Conservation (phyloP, 768 basidiomycete genomes). For the Kwoniella shandongensis region DNA sequence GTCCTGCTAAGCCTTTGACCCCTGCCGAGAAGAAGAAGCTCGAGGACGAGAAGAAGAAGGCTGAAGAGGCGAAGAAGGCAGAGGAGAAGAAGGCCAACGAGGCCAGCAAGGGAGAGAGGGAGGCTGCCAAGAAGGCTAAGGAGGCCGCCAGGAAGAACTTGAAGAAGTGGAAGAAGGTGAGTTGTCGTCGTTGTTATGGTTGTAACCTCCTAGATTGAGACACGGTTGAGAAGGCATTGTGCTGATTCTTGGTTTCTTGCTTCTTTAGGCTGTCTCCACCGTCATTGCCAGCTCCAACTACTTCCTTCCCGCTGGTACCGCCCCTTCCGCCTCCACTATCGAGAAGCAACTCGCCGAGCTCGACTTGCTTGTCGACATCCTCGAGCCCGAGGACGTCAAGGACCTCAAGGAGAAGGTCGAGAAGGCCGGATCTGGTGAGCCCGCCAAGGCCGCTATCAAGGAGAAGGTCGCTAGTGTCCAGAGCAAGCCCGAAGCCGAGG, state of each 20-base stretch:
- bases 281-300: conserved; percentile 56
- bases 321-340: conserved; percentile 53
- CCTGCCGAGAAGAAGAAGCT: conserved; percentile 58
- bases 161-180: conserved; percentile 68
- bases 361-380: conserved; percentile 52
- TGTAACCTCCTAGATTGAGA: neutral
- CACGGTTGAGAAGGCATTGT: too few species aligned
- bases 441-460: conserved; percentile 48
- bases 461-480: conserved; percentile 43
- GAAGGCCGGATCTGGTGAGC: conserved; percentile 50
- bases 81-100: conserved; percentile 62
- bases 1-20: conserved; percentile 50
- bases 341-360: conserved; percentile 56
- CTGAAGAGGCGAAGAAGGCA: conserved; percentile 67
- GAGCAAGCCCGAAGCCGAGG: conserved; percentile 48
- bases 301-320: conserved; percentile 53
- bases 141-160: conserved; percentile 60
- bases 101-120: conserved; percentile 51
- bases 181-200: conserved; percentile 18
- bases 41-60: conserved; percentile 58
- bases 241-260: too few species aligned
- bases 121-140: conserved; percentile 66
- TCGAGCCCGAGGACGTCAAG: conserved; percentile 55
- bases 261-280: conserved; percentile 51
- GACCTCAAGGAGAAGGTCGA: conserved; percentile 55